Evolutionary conservation across 345 rosid genomes (phyloP).

Genomic region (Barbarea vulgaris): DNA sequence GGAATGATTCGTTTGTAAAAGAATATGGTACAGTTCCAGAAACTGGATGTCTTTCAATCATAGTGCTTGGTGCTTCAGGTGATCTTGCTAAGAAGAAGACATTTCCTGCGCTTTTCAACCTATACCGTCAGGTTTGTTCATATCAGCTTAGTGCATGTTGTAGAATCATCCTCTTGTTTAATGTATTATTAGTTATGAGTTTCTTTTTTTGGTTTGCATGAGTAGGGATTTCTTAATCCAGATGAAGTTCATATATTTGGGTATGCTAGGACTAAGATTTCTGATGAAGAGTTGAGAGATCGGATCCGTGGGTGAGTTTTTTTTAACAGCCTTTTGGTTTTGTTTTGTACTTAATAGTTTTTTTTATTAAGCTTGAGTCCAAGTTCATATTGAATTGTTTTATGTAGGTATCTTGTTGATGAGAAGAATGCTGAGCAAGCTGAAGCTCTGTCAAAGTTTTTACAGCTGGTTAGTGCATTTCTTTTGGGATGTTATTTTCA

Average conservation of each 20-base stretch:
- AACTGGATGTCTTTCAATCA: slow-evolving; percentile 84
- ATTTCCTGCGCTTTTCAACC: slow-evolving; percentile 96
- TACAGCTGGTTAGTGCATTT: slow-evolving; percentile 69
- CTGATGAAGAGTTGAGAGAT: slow-evolving; percentile 80
- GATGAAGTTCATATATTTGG: slow-evolving; percentile 91
- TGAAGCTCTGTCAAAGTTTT: slow-evolving; percentile 62
- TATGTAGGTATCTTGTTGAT: slow-evolving; percentile 66
- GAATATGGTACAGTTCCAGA: slow-evolving; percentile 55
- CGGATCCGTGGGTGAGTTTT: slow-evolving; percentile 66
- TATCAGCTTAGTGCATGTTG: background rate
- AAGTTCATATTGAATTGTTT: slow-evolving; percentile 3
- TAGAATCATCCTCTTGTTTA: background rate
- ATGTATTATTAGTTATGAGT: too few species aligned
- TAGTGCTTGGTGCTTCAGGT: slow-evolving; percentile 96
- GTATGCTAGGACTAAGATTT: slow-evolving; percentile 96
- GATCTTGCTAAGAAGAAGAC: slow-evolving; percentile 99
- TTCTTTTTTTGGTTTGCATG: slow-evolving; percentile 22
- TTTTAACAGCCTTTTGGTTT: background rate
- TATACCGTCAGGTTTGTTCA: slow-evolving; percentile 76
- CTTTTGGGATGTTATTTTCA: background rate
- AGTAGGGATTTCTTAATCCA: slow-evolving; percentile 79
- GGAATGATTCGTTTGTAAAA: slow-evolving; percentile 50
- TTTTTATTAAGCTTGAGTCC: background rate
- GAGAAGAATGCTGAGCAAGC: slow-evolving; percentile 51
- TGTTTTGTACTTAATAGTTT: background rate